Evolutionary conservation across 2,329 filamentous ascomycete species (phyloP), one percentile per base, ranked within the genome.

Genomic region (Macroventuria anomochaeta): DNA sequence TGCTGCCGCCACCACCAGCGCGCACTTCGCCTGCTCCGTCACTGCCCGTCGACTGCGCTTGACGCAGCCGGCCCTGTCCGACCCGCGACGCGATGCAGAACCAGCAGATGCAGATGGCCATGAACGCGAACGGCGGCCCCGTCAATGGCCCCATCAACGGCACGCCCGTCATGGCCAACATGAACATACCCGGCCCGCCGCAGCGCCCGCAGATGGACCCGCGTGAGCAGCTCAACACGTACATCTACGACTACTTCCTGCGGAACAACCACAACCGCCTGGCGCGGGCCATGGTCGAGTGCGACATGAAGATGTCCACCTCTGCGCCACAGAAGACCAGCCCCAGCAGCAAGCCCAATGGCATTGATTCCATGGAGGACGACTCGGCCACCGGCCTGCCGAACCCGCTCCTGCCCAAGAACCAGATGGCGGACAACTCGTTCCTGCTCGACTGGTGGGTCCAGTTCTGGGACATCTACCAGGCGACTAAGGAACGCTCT

Each of bases 391-490:
- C 93, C 62, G 92, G 96, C 69, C 82, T 97, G 32, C 93, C 93
- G 4, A 82, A 85, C 6, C 88, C 91, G 11, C 86, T 86, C 58
- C 80, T 91, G 5, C 86, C 87, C 11, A 83, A 60, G 31, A 61
- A 81, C 71, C 83, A 84, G 41, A 81, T 81, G 56, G 83, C 83
- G 48, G 89, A 88, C 67, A 89, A 85, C 58, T 91, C 90, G 21
- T 97, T 99, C 69, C 81, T 99, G n/a, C 89, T 91, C 64, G 95
- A 97, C 69, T 99, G 95, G 95, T 99, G 96, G 80, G 91, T 88
- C 70, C 84, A 97, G 46, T 99, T 99, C 75, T 97, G 92, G 92
- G 95, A 99, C 69, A 91, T 97, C 65, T 96, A 90, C 76, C 87
- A 87, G 70, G 91, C 91, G 50, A 90, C 93, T 71, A 89, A 91